These are phyloP conservation scores for Perkinsus chesapeaki DNA, from an alignment of 169 alveolate genomes.

Conservation along the genomic window DNA sequence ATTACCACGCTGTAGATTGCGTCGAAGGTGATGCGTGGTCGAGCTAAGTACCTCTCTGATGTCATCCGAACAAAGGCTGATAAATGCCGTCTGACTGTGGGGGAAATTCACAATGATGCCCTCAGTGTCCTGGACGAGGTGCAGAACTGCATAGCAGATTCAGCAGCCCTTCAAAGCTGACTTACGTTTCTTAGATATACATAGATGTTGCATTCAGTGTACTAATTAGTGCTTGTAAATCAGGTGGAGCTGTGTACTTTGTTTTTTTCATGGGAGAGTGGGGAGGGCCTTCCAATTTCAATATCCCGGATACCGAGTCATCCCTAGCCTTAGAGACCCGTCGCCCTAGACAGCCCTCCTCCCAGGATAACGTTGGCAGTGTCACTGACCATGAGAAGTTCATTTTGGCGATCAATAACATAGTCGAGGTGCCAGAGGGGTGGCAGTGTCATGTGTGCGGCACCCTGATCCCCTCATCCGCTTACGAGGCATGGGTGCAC, in stretches of 20 bases:
- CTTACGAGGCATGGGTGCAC: neutral
- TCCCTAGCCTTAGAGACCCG: neutral
- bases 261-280: neutral
- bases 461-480: neutral
- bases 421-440: neutral
- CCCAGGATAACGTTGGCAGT: neutral
- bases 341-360: neutral
- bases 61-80: neutral
- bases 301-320: neutral
- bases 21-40: neutral
- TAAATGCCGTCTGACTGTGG: neutral
- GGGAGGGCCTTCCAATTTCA: neutral
- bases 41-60: neutral
- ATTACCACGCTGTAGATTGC: neutral
- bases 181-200: neutral
- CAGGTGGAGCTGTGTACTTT: no score
- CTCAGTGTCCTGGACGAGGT: neutral
- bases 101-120: neutral
- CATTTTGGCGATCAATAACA: neutral
- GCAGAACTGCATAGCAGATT: neutral
- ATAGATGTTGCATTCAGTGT: no score
- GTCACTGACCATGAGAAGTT: neutral
- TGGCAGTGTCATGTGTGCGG: neutral
- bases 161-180: neutral
- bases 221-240: no score